Percentiles rank a stretch among this genome's conserved stretches.
phyloP scores from a whole-genome alignment of 163 green algal genomes.

The Volvox carteri region DNA sequence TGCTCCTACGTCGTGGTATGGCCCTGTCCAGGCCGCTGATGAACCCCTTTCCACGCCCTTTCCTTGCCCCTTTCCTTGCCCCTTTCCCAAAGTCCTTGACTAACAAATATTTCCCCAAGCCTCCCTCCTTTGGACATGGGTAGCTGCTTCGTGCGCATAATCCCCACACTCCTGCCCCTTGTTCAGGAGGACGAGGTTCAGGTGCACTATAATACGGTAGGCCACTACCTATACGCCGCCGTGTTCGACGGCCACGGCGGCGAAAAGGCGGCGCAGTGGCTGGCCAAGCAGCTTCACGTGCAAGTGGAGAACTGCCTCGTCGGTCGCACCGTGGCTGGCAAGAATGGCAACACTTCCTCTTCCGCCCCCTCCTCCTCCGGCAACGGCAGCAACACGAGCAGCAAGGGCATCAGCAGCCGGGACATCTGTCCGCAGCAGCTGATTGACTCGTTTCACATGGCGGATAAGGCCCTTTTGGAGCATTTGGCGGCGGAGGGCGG shows the following conservation, averaged over 20 bases:
- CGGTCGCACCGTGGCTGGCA: slow-evolving; percentile 16
- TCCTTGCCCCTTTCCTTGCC: no score
- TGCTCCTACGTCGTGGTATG: no score
- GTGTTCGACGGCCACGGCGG: slow-evolving; percentile 55
- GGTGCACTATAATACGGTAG: slow-evolving; percentile 47
- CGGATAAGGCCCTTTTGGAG: slow-evolving; percentile 21
- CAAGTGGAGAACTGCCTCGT: slow-evolving; percentile 49
- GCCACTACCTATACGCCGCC: slow-evolving; percentile 51
- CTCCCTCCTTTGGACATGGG: no score
- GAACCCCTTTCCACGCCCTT: no score
- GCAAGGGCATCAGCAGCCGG: slow-evolving; percentile 23
- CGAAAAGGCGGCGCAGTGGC: slow-evolving; percentile 45
- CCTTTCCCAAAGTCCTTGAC: no score
- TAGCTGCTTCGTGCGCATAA: no score
- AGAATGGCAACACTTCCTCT: neutral
- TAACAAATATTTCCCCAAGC: no score
- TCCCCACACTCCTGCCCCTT: no score
- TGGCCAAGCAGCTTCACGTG: slow-evolving; percentile 42
- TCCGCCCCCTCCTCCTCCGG: neutral
- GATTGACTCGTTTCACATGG: slow-evolving; percentile 33
- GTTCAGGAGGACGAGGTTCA: slow-evolving; percentile 52
- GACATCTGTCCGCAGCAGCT: slow-evolving; percentile 33
- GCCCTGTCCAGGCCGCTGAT: no score
- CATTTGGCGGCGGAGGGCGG: slow-evolving; percentile 12
- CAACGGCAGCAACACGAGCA: neutral